Evolutionary conservation across 2,329 filamentous ascomycete species (phyloP), one percentile per base, ranked within the genome.

Genomic region (Gnomoniopsis smithogilvyi): DNA sequence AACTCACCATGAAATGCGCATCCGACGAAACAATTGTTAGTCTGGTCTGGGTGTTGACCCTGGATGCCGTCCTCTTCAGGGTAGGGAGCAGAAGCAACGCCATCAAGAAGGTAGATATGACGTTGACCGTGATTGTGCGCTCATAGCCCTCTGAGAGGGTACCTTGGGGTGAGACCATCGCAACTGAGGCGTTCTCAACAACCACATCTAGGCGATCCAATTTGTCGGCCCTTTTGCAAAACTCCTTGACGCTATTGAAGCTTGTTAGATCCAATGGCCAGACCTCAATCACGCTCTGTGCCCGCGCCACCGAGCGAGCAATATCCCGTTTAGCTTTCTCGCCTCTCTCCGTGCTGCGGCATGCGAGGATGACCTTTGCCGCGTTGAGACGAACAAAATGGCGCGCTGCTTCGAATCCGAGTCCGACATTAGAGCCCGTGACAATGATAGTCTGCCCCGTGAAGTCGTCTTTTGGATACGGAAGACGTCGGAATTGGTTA

Each of bases 211-310:
- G 64, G 11, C 79, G 67, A 3, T 73, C 70, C 33, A 80, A 65
- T 47, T 62, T 60, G 2, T 58, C 61, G 8, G 64, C 69, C 17
- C 68, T 65, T 8, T 41, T 21, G 50, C 64, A 67, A 60, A 86
- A 84, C 1, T 66, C 68, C 53, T 71, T 67, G 41, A 84, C 74
- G 34, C 74, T 79, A 3, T 74, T 73, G 63, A 79, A 80, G 19
- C 71, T 76, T 15, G 64, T 65, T 63, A 84, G 73, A 64, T 85
- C 81, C 4, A 85, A 64, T 12, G 71, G 56, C 80, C 80, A 84
- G 14, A 83, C 78, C 47, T 82, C 71, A 34, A 81, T 67, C 3
- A 59, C 66, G n/a, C 56, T 67, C 43, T 30, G 60, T 24, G 22
- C 60, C 49, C 58, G 52, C 24, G 22, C 63, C 14, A 70, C 68